These are phyloP conservation scores for Hirschioporus abietinus DNA, from an alignment of 768 basidiomycete genomes.

Conservation along the genomic window DNA sequence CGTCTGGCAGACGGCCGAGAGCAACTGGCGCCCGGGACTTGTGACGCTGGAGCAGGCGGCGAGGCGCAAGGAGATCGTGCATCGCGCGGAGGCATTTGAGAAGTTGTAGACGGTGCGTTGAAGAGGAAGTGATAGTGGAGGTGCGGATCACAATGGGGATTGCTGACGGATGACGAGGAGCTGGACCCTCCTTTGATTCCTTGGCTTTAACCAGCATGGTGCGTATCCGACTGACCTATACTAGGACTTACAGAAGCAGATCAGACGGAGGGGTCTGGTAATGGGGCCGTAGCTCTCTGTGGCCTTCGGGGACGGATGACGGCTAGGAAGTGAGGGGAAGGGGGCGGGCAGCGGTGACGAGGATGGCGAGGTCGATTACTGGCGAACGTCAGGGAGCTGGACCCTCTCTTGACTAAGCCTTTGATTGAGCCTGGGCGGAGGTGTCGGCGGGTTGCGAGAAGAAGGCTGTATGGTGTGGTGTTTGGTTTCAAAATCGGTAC, in stretches of 20 bases:
- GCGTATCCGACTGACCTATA: not conserved
- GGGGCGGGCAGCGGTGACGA: not conserved
- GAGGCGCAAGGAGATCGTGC: not conserved
- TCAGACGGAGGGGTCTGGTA: not conserved
- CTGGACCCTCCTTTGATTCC: not conserved
- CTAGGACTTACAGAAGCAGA: not conserved
- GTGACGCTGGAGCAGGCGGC: not conserved
- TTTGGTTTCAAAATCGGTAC: no score
- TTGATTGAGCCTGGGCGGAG: not conserved
- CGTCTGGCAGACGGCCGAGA: not conserved
- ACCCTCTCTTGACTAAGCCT: not conserved
- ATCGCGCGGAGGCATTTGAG: not conserved
- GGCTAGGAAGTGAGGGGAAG: no score
- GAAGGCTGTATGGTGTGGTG: no score
- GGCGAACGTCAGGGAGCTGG: not conserved
- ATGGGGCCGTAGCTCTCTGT: not conserved
- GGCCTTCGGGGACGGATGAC: not conserved
- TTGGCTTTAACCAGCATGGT: not conserved
- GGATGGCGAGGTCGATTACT: not conserved
- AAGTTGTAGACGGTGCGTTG: not conserved
- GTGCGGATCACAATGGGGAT: not conserved
- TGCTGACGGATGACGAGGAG: not conserved
- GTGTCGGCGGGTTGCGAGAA: not conserved
- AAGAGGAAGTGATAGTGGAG: not conserved
- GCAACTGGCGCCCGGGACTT: not conserved